Conservation (phyloP, 768 basidiomycete genomes). For the Psilocybe cubensis region DNA sequence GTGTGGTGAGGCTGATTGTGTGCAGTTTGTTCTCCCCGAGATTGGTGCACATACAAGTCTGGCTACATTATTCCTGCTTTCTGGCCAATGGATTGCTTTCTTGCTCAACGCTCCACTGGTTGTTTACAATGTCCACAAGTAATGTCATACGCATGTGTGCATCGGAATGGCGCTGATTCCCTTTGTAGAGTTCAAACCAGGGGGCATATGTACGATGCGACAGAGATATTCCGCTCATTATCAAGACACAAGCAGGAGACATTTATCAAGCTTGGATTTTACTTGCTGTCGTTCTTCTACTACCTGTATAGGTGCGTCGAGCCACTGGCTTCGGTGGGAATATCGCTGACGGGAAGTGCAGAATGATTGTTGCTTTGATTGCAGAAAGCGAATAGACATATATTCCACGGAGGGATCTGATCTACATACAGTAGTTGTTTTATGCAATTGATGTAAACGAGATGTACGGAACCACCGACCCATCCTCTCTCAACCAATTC, state of each 20-base stretch:
- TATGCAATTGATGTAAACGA: slow-evolving; percentile 15
- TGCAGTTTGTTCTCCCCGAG: slow-evolving; percentile 95
- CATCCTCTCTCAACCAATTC: slow-evolving; percentile 52
- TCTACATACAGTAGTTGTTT: slow-evolving; percentile 20
- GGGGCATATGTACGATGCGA: slow-evolving; percentile 99
- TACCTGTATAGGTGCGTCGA: slow-evolving; percentile 82
- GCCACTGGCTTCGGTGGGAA: not conserved
- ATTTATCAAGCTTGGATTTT: slow-evolving; percentile 94
- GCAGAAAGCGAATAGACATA: slow-evolving; percentile 68
- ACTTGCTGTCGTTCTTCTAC: slow-evolving; percentile 90
- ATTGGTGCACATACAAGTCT: slow-evolving; percentile 94
- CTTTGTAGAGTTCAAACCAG: slow-evolving; percentile 91
- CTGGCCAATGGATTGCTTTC: slow-evolving; percentile 95
- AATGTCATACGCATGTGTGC: slow-evolving; percentile 37
- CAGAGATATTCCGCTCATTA: slow-evolving; percentile 97
- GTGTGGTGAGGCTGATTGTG: not conserved
- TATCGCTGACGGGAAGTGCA: slow-evolving; percentile 24
- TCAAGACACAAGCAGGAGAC: slow-evolving; percentile 95
- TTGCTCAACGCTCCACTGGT: slow-evolving; percentile 88
- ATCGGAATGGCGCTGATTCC: too few relatives aligned
- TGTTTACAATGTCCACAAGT: slow-evolving; percentile 94
- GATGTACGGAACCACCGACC: slow-evolving; percentile 77
- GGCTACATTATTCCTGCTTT: slow-evolving; percentile 87
- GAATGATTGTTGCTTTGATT: slow-evolving; percentile 89
- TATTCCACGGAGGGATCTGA: not conserved